Evolutionary conservation across 1,284 basidiomycete genomes (phyloP), one percentile per base, ranked within the genome.

Genomic region (Cystobasidiaceae sp.): DNA sequence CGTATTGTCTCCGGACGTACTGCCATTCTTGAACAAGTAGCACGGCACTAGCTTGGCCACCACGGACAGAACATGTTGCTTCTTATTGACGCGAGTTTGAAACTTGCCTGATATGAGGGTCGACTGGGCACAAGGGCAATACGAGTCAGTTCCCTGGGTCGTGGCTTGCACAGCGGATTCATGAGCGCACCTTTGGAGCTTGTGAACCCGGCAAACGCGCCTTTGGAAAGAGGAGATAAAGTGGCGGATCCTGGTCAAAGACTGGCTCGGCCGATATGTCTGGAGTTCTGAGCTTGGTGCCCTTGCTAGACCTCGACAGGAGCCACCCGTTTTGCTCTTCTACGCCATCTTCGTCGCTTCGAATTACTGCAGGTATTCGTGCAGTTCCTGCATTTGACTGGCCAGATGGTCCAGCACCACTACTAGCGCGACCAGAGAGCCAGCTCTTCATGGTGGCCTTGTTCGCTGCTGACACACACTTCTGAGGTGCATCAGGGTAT

Each of bases 151-250:
- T n/a, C n/a, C n/a, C n/a, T n/a, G n/a, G n/a, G n/a, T n/a, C n/a
- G n/a, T n/a, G 37, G n/a, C 19, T 27, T 17, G 54, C 15, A 17
- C 34, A 4, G 17, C n/a, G 9, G 27, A 23, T 4, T 19, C 32
- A n/a, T 19, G 32, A n/a, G 43, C 51, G 17, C 23, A 59, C 41
- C 45, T 59, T 59, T 48, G 57, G 57, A 37, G 57, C 57, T 48
- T 59, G 57, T 33, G 44, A 48, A 48, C 57, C 57, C 37, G 44
- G 21, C 6, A 34, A 48, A 17, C 21, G 21, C 21, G 57, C 57
- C 32, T 46, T 30, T 9, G 57, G 57, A 34, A 34, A 59, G 6
- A 59, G n/a, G 13, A 59, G 30, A 59, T 59, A 59, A 4, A 59
- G 43, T 33, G 57, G 19, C 30, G 57, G 57, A 28, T 59, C 46